Evolutionary conservation across 306 rosid species (phyloP), one percentile per base, ranked within the genome.

Genomic region (Prunus salicina): DNA sequence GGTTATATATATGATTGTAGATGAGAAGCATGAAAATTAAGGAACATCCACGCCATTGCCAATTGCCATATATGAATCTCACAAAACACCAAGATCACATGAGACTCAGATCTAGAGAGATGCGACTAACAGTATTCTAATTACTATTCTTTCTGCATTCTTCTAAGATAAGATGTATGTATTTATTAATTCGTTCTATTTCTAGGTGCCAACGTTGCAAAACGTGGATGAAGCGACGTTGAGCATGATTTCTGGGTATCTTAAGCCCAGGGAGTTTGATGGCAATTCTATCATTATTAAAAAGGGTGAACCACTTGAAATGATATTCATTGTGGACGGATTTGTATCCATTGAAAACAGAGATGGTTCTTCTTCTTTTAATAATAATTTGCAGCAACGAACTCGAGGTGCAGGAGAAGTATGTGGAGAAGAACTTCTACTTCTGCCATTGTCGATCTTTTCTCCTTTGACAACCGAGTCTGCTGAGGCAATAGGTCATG

Each of bases 231-330:
- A 61, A n/a, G n/a, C n/a, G n/a, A 13, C 0, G n/a, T 61, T 61
- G 19, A 61, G 14, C 5, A 6, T 0, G 5, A 61, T 61, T 2
- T 61, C 1, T 6, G 0, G 0, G 13, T 5, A 18, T 49, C 47
- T 78, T 13, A 19, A 63, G 27, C 82, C 58, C 20, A 8, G 24
- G 67, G 10, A 24, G 16, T 78, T 62, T 68, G 34, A 43, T 3
- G 47, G 16, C 30, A 27, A 58, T 0, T 53, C 1, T 7, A 8
- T 19, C 41, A 72, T 79, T 45, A 5, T 28, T 79, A 6, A 24
- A 64, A 45, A 72, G 22, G 78, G 34, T 12, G 18, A 65, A 76
- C 69, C 69, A 25, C 51, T 79, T 13, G 45, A 20, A 56, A 79
- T 72, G 67, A 8, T 79, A 6, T 78, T 52, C 71, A 71, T 71